These are phyloP conservation scores for Acacia confusa DNA, from an alignment of 306 rosid genomes.

Conservation along the genomic window DNA sequence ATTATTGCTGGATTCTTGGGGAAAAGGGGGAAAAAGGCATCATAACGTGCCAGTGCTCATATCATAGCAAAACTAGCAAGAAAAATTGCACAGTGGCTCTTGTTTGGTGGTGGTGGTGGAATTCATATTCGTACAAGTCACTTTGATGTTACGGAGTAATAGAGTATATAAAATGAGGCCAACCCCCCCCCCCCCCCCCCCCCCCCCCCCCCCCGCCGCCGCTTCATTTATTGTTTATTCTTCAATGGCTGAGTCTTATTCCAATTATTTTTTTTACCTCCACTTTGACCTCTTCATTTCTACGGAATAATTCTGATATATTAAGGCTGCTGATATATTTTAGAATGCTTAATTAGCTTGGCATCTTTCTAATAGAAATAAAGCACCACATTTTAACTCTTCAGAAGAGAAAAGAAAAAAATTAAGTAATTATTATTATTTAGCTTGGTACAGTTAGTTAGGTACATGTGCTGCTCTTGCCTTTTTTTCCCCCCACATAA, in stretches of 20 bases:
- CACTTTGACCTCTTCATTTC: neutral
- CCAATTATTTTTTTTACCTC: neutral
- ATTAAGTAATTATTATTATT: neutral
- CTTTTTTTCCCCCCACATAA: neutral
- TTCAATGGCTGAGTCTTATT: neutral
- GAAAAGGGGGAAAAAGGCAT: neutral
- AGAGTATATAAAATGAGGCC: neutral
- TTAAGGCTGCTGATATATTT: neutral
- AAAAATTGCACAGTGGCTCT: neutral
- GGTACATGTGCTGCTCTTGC: neutral
- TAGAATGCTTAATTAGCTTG: neutral
- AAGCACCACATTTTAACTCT: neutral
- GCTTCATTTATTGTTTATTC: neutral
- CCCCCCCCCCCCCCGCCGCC: too few relatives aligned
- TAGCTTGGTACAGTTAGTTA: neutral
- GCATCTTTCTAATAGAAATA: neutral
- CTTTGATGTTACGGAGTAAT: neutral
- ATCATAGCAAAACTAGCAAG: neutral
- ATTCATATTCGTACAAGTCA: neutral
- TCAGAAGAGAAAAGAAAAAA: neutral
- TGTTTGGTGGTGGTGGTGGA: neutral
- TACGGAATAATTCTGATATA: neutral
- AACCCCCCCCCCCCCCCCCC: neutral
- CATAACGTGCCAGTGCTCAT: neutral
- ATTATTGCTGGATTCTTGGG: slow-evolving; percentile 3